Base-by-base conservation (phyloP, 257 asterid species). In the Solanum sejunctum region DNA sequence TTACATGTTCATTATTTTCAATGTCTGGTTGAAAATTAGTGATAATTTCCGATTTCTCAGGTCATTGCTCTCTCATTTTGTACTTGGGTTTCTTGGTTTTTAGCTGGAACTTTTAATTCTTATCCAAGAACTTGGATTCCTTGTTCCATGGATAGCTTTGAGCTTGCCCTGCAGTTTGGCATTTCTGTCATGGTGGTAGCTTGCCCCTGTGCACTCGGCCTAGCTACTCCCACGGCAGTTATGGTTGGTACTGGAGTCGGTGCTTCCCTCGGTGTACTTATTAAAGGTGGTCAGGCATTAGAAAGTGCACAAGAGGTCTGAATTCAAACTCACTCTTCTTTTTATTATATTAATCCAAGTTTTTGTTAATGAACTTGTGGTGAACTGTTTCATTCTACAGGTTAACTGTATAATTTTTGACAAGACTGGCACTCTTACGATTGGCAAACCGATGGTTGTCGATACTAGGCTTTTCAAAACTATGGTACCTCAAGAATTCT, bases 161-260 rank as follows among this genome's bases (percentile, higher is more conserved):
- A 95, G 93, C 94, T 95, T 58, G 95, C 98, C 11, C 95, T 95
- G 39, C 97, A 95, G 90, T 95, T 95, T 49, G 97, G 98, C 16
- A 95, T 95, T 55, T 88, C 98, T 10, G 98, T 93, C n/a, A 91
- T 95, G 98, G 98, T 95, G 45, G 91, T 95, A 78, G 98, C 98
- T 13, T 95, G 98, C 86, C 98, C 98, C 0, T 95, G 98, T 77
- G 98, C 98, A 18, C 97, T 93, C 54, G 98, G 98, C 82, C 83
- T 95, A 84, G 98, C 98, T 49, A 95, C 98, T 56, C 98, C 98
- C 1, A 95, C 98, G 0, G 98, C 98, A 12, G 98, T 95, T 45
- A 93, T 95, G 98, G 98, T 95, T 72, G 97, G 97, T 12, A 92
- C 98, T 1, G 97, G 97, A 10, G 88, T 92, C 13, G 96, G 98